Percentiles rank a stretch among this genome's conserved stretches.
These are phyloP conservation scores for Hymenoscyphus scutula DNA, from an alignment of 2,329 filamentous ascomycete genomes.

Conservation along the genomic window DNA sequence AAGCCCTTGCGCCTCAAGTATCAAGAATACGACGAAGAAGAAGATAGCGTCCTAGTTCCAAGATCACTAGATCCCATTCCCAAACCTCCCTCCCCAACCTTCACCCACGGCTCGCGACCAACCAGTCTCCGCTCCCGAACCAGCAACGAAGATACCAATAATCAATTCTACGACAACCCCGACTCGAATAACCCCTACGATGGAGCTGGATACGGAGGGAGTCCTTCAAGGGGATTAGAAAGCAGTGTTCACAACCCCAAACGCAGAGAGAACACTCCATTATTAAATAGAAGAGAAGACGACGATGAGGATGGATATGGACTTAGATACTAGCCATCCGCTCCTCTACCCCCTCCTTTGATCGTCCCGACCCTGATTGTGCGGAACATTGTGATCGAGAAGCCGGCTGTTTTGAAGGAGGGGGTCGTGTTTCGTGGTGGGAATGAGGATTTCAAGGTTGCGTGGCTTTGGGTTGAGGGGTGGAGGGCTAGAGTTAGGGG, in stretches of 20 bases:
- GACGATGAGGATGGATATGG: neutral
- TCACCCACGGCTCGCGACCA: neutral
- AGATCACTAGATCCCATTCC: neutral
- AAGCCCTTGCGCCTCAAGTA: neutral
- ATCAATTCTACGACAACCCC: neutral
- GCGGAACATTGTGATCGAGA: neutral
- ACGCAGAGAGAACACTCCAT: slow-evolving; percentile 8
- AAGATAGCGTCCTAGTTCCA: neutral
- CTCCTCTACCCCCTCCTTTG: neutral
- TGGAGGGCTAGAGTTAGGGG: slow-evolving; percentile 23
- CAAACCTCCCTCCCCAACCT: neutral
- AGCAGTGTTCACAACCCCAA: slow-evolving; percentile 23
- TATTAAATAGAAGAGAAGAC: slow-evolving; percentile 3
- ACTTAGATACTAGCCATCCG: neutral
- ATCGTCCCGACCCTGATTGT: neutral
- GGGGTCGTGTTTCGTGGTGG: neutral
- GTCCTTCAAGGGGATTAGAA: slow-evolving; percentile 9
- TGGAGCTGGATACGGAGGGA: neutral
- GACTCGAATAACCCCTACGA: neutral
- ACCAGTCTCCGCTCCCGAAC: neutral
- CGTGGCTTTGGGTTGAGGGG: slow-evolving; percentile 26
- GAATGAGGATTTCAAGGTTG: slow-evolving; percentile 15
- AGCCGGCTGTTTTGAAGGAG: neutral
- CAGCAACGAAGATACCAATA: neutral
- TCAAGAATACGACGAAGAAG: neutral